phyloP scores from a whole-genome alignment of 345 rosid genomes.

The Capsella bursapastoris region DNA sequence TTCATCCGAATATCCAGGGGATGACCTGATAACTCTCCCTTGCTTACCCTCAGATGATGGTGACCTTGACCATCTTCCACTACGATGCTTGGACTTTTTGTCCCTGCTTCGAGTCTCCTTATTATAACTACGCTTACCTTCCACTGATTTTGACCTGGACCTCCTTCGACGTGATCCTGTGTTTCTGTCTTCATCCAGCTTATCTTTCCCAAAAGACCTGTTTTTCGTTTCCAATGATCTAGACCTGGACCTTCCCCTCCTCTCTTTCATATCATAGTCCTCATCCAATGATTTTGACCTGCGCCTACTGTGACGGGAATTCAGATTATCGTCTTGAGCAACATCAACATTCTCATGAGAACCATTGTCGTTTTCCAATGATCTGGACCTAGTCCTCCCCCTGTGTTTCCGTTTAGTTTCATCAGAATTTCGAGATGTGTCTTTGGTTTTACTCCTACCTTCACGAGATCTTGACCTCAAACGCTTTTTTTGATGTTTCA shows the following conservation, averaged over 20 bases:
- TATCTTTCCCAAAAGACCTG: slow-evolving; percentile 41
- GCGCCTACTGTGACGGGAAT: slow-evolving; percentile 50
- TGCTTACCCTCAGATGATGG: slow-evolving; percentile 60
- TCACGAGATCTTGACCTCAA: slow-evolving; percentile 70
- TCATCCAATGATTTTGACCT: slow-evolving; percentile 67
- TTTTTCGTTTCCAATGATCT: slow-evolving; percentile 55
- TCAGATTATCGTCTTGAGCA: slow-evolving; percentile 49
- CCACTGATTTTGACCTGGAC: slow-evolving; percentile 76
- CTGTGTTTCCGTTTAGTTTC: slow-evolving; percentile 56
- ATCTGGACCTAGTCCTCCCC: slow-evolving; percentile 60
- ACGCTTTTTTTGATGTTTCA: slow-evolving; percentile 47
- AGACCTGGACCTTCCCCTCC: slow-evolving; percentile 64
- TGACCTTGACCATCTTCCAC: slow-evolving; percentile 70
- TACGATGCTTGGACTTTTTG: slow-evolving; percentile 59
- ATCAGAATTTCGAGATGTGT: slow-evolving; percentile 49
- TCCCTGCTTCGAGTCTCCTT: slow-evolving; percentile 58
- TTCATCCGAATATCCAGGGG: slow-evolving; percentile 60
- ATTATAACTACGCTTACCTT: slow-evolving; percentile 49
- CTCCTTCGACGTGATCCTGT: slow-evolving; percentile 58
- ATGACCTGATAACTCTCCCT: slow-evolving; percentile 54
- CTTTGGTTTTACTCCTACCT: slow-evolving; percentile 46
- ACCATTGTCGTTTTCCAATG: slow-evolving; percentile 48
- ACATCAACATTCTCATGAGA: slow-evolving; percentile 48
- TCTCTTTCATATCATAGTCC: slow-evolving; percentile 49
- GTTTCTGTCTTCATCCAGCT: slow-evolving; percentile 50